Evolutionary conservation across 805 yeast genomes (phyloP), one percentile per base, ranked within the genome.

Genomic region (Candida patagonica): DNA sequence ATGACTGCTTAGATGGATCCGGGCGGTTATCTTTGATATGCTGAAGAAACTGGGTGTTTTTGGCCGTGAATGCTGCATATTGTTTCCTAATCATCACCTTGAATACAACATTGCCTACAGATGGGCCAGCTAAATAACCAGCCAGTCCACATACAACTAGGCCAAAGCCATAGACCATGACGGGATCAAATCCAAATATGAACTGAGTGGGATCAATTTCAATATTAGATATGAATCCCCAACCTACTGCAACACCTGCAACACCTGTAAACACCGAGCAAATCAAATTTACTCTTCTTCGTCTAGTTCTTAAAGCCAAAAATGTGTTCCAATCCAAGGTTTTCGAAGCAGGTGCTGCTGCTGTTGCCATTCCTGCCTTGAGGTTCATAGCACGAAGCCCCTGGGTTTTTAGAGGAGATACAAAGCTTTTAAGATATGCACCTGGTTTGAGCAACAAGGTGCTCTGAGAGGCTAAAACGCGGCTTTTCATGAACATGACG

Each of bases 131-230:
- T 50, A 87, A 62, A 55, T 76, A 86, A 2, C 96, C 96, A 26
- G 80, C 57, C 34, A 76, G 76, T 20, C 89, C 89, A 10, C 83
- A 78, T 10, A 78, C 66, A 41, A 81, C 60, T 32, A 87, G 74
- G 1, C 80, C 87, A 31, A 81, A 85, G 27, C 82, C 78, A 55
- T 80, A 71, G 29, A 85, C 84, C 59, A 83, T 74, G 50, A 84
- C 67, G n/a, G 95, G 86, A 56, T 92, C 97, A 45, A 89, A 69
- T 2, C 97, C 98, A 61, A 82, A 73, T 37, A 89, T 71, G 45
- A 77, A 73, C 57, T 85, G 84, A 32, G 94, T 86, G 26, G 89
- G 82, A 58, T 89, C 96, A 45, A 92, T 76, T 56, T 85, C 92
- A 49, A 82, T 66, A 50, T 82, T 80, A 22, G 95, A 78, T 38